Evolutionary conservation across 305 asterid species (phyloP).

Genomic region (Ilex paraguariensis): DNA sequence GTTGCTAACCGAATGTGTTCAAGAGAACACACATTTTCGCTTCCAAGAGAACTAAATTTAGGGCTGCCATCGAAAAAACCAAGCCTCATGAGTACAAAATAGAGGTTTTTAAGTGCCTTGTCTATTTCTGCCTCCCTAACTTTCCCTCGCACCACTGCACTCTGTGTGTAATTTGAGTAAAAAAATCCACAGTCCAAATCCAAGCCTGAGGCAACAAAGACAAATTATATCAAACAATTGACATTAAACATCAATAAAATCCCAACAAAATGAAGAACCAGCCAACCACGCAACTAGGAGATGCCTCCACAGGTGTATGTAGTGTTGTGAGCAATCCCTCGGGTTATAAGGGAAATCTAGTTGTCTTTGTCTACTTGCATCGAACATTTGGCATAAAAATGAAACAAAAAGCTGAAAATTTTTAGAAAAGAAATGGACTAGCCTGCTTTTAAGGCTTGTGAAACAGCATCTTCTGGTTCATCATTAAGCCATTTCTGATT

Average conservation of each 20-base stretch:
- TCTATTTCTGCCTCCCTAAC: not conserved
- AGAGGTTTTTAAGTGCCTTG: not conserved
- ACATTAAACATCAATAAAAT: no score
- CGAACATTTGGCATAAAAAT: not conserved
- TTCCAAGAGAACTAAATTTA: not conserved
- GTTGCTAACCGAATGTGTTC: not conserved
- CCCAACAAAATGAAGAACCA: not conserved
- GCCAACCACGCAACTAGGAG: no score
- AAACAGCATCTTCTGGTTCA: not conserved
- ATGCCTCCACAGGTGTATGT: no score
- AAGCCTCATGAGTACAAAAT: not conserved
- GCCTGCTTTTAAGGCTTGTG: not conserved
- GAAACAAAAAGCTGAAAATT: not conserved
- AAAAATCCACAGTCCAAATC: not conserved
- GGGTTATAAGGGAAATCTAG: no score
- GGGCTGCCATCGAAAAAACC: not conserved
- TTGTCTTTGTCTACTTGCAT: no score
- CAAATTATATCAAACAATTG: no score
- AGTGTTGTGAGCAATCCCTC: no score
- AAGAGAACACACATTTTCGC: not conserved
- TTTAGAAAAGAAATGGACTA: not conserved
- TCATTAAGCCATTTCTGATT: not conserved
- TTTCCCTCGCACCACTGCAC: not conserved
- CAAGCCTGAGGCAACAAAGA: not conserved
- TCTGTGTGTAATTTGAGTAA: not conserved